Base-by-base conservation (phyloP, 495 filamentous ascomycete species). In the Acidomyces sp. region DNA sequence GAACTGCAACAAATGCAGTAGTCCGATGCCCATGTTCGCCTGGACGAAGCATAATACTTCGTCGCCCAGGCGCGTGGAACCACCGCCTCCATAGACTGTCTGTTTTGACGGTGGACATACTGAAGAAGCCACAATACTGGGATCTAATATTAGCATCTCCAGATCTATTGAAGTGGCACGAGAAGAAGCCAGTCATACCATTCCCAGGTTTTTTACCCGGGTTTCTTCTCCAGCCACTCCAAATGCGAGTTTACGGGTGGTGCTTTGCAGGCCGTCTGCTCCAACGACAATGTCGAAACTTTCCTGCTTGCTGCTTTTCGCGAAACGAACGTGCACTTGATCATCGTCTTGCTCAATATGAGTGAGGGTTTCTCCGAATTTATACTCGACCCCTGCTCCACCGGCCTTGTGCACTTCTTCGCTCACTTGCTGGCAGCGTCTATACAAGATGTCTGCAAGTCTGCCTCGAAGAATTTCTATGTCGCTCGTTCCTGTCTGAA, bases 391-490 rank as follows among this genome's bases (percentile, higher is more conserved):
- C 15, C 41, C 39, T 1, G 9, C 13, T 3, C 39, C 46, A 16
- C 44, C 40, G 23, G 43, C 5, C 24, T 17, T 27, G 12, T 40
- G 5, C 9, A 44, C 35, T 18, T 39, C 19, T 4, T 43, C 34
- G 20, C 39, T 43, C n/a, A 43, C 3, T n/a, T n/a, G 17, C 21
- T 25, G 7, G 31, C 45, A 35, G 23, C 45, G 3, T 28, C n/a
- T 1, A 25, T 34, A 43, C 13, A 20, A 38, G 16, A 76, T 62
- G 13, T 55, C 26, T 6, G 58, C 61, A 19, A 78, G 39, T 39
- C 73, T 64, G 2, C 68, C 71, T 3, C 74, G 53, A 46, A 73
- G 61, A 27, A 77, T 69, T 54, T 76, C 74, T 24, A 48, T 38
- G 18, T 52, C 49, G 12, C 33, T 40, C 7, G 49, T 52, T 7